Base-by-base conservation (phyloP, 495 filamentous ascomycete species). In the Penicillium egyptiacum region DNA sequence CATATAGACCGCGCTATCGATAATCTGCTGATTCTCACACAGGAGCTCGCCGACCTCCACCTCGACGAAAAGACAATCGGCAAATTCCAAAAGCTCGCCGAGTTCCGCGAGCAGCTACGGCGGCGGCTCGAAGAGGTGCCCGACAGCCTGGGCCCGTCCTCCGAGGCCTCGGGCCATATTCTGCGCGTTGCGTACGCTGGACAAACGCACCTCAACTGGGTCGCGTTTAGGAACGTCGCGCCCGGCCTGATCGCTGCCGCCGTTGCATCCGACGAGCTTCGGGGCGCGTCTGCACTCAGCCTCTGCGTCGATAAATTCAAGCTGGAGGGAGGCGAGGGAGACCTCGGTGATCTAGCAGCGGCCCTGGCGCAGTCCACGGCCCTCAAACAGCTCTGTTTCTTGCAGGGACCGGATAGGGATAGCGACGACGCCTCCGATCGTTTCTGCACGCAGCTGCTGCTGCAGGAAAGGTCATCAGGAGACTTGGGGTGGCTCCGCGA, bases 81-180 rank as follows among this genome's bases (percentile, higher is more conserved):
- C n/a, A n/a, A n/a, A n/a, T n/a, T n/a, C n/a, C n/a, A n/a, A n/a
- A n/a, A n/a, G n/a, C n/a, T n/a, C n/a, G n/a, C n/a, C n/a, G n/a
- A n/a, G n/a, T n/a, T n/a, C n/a, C n/a, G n/a, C n/a, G n/a, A n/a
- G n/a, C n/a, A n/a, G n/a, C n/a, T n/a, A n/a, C n/a, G n/a, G n/a
- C n/a, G n/a, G n/a, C 59, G 59, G 45, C 54, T 61, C 20, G 59
- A 61, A 57, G 54, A 61, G 54, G 54, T 47, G 41, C 54, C 59
- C 17, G 43, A 58, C 11, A 62, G 45, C n/a, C n/a, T n/a, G n/a
- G n/a, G n/a, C n/a, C n/a, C n/a, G n/a, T n/a, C n/a, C n/a, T n/a
- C n/a, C n/a, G n/a, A n/a, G n/a, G n/a, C n/a, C n/a, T n/a, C n/a
- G n/a, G n/a, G n/a, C 37, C 55, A 58, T 55, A 19, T 62, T 41